phyloP scores from a whole-genome alignment of 2,329 filamentous ascomycete genomes.

The Torrubiellomyces zombiae region DNA sequence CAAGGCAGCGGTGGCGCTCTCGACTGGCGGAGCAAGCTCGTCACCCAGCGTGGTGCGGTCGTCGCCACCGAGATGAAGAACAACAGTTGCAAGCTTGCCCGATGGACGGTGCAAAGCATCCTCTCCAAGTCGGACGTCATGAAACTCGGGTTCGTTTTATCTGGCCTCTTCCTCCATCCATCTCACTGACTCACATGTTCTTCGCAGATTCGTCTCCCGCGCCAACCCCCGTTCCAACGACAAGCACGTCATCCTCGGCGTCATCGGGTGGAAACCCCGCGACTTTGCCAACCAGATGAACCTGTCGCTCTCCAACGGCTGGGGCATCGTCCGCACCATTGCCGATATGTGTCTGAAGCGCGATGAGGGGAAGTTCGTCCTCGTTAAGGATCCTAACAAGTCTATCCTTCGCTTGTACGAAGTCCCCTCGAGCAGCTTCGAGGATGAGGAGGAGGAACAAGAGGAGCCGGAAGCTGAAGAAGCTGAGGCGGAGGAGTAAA shows the following conservation, averaged over 20 bases:
- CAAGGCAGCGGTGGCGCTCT: conserved; percentile 87
- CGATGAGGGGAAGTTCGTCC: conserved; percentile 66
- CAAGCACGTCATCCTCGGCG: conserved; percentile 87
- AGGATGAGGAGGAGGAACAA: conserved; percentile 69
- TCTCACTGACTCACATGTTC: conserved; percentile 10
- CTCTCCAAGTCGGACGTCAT: conserved; percentile 94
- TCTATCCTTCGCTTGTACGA: conserved; percentile 83
- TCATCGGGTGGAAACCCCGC: conserved; percentile 92
- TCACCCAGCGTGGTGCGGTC: conserved; percentile 87
- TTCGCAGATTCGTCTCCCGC: conserved; percentile 74
- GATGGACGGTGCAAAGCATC: conserved; percentile 95
- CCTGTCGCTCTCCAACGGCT: conserved; percentile 87
- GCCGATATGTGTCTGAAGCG: conserved; percentile 79
- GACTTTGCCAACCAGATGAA: conserved; percentile 99
- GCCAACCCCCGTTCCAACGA: conserved; percentile 83
- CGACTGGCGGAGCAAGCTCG: conserved; percentile 93
- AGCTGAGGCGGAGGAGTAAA: conserved; percentile 18
- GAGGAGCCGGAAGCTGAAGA: conserved; percentile 35
- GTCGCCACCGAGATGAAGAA: conserved; percentile 99
- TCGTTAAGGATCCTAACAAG: conserved; percentile 92
- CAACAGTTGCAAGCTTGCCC: conserved; percentile 95
- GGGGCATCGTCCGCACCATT: conserved; percentile 97
- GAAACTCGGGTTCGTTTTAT: conserved; percentile 70
- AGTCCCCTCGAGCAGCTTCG: conserved; percentile 74
- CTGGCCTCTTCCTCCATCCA: not conserved